Evolutionary conservation across 352 stramenopile species (phyloP).

Genomic region (Phytophthora hybrid): DNA sequence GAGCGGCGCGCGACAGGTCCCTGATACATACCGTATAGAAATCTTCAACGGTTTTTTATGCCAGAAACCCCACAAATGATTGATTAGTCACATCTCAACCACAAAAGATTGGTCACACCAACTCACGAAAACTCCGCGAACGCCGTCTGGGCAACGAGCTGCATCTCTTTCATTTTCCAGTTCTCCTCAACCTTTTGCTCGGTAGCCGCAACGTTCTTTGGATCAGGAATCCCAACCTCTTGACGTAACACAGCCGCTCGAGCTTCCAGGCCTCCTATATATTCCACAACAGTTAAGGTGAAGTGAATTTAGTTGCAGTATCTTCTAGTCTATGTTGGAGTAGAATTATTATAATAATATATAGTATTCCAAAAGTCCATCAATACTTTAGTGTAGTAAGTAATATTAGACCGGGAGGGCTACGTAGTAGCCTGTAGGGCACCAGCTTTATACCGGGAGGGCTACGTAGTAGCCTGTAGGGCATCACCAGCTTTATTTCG

Average conservation of each 20-base stretch:
- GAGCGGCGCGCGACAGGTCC: constrained; percentile 28
- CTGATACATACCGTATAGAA: constrained; percentile 35
- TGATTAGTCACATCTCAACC: too few relatives aligned
- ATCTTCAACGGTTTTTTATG: constrained; percentile 32
- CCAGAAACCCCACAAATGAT: too few relatives aligned
- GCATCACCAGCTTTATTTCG: too few relatives aligned
- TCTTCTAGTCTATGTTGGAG: too few relatives aligned
- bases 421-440: too few relatives aligned
- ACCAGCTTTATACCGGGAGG: too few relatives aligned
- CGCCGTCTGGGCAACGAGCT: constrained; percentile 27
- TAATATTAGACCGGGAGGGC: too few relatives aligned
- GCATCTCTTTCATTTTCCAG: constrained; percentile 32
- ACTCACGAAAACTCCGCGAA: constrained; percentile 47
- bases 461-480: too few relatives aligned
- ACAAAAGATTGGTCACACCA: background rate
- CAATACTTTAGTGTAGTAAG: too few relatives aligned
- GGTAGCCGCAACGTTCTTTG: constrained; percentile 35
- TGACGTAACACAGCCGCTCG: constrained; percentile 38
- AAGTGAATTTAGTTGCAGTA: too few relatives aligned
- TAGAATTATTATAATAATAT: too few relatives aligned
- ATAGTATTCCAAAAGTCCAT: too few relatives aligned
- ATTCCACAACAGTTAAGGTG: background rate
- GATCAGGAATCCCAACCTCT: constrained; percentile 38
- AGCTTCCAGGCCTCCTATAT: constrained; percentile 52
- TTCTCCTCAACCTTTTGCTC: constrained; percentile 33